Evolutionary conservation across 805 yeast genomes (phyloP).

Genomic region (Zygosaccharomyces bailii): DNA sequence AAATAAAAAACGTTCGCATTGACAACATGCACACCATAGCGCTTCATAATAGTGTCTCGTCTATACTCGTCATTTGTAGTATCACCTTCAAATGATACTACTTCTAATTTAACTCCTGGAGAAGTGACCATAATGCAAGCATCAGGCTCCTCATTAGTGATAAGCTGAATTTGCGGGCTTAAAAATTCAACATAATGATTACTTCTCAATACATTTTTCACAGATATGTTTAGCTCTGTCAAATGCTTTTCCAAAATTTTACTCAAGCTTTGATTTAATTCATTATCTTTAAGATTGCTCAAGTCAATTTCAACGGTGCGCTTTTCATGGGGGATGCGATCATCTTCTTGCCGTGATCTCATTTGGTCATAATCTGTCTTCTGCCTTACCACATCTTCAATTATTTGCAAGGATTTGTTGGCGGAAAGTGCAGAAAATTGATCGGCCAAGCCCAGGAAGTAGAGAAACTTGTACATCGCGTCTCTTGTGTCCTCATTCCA

Average conservation of each 20-base stretch:
- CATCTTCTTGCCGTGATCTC: conserved; percentile 1
- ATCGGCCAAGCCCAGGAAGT: conserved; percentile 44
- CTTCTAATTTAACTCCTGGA: conserved; percentile 64
- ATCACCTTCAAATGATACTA: conserved; percentile 58
- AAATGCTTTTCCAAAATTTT: conserved; percentile 51
- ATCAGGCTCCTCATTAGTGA: conserved; percentile 48
- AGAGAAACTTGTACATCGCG: conserved; percentile 55
- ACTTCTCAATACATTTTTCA: conserved; percentile 41
- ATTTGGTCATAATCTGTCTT: conserved; percentile 15
- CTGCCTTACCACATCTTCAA: conserved; percentile 47
- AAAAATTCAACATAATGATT: conserved; percentile 64
- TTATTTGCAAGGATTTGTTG: conserved; percentile 47
- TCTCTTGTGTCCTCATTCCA: conserved; percentile 77
- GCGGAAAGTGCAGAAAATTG: conserved; percentile 44
- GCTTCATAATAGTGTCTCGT: conserved; percentile 52
- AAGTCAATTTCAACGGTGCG: not conserved
- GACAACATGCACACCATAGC: conserved; percentile 65
- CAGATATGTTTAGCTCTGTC: conserved; percentile 37
- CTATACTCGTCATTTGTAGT: conserved; percentile 42
- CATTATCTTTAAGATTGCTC: conserved; percentile 10
- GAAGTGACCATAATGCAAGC: conserved; percentile 69
- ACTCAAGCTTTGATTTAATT: conserved; percentile 14
- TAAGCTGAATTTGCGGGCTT: conserved; percentile 79
- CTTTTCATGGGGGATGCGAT: not conserved
- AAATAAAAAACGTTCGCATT: conserved; percentile 73